Base-by-base conservation (phyloP, 1,284 basidiomycete species). In the Coniferiporia sulphurascens region DNA sequence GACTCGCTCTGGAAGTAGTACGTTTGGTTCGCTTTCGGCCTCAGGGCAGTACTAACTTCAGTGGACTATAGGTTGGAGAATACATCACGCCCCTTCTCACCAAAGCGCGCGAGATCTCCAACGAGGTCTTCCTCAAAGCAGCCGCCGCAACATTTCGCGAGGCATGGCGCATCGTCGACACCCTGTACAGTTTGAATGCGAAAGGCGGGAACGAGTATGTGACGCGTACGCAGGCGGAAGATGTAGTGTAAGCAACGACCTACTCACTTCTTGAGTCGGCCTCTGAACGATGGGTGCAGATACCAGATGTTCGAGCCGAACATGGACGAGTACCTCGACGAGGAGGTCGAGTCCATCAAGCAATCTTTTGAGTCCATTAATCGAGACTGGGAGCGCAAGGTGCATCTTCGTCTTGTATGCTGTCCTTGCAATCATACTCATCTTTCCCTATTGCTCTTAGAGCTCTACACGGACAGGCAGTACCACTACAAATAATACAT, bases 281-380 rank as follows among this genome's bases (percentile, higher is more conserved):
- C 15, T 3, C 38, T 41, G 21, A 38, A 35, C 56, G 19, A 13
- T 43, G 49, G 27, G 7, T 22, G 22, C 68, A 94, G 91, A 9
- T 95, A 91, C 70, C 80, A 80, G 46, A 95, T 98, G 91, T 99
- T 97, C 69, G 95, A 97, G 71, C 76, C 81, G 2, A 91, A 96
- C 70, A 94, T 98, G 89, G 94, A 95, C 69, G 95, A 97, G 67
- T 99, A 99, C 68, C 85, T 99, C 2, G 88, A 93, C 61, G 93
- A 97, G 68, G 97, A 99, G 72, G 81, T 89, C 5, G 93, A 96
- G 59, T 85, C 83, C 68, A 81, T 93, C 52, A 92, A 92, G 67
- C 78, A 78, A 5, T 77, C 80, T 0, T 85, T 98, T 61, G 87
- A 92, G 52, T 75, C 73, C 1, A 89, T 91, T 21, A 95, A 90